Conservation (phyloP, 1,139 yeast genomes). For the Schwanniomyces etchellsii region DNA sequence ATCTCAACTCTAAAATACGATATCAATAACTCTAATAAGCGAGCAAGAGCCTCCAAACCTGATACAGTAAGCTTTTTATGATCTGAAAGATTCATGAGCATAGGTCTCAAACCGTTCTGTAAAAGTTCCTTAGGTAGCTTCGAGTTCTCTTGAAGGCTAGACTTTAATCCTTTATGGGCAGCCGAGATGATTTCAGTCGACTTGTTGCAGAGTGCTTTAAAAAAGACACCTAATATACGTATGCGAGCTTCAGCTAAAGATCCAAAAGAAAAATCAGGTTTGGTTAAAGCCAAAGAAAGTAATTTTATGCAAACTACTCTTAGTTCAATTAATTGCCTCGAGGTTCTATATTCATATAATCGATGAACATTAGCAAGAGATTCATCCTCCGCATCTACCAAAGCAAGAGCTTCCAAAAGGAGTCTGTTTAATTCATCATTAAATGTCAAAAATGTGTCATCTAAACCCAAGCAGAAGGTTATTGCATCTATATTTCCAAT, state of each 20-base stretch:
- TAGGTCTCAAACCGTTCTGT: conserved; percentile 91
- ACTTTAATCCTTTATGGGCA: conserved; percentile 81
- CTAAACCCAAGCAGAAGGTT: conserved; percentile 78
- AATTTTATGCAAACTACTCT: conserved; percentile 86
- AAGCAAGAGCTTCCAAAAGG: conserved; percentile 82
- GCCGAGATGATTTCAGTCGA: conserved; percentile 89
- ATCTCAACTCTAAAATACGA: conserved; percentile 95
- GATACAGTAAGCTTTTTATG: conserved; percentile 85
- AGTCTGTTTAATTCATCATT: conserved; percentile 84
- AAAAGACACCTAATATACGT: conserved; percentile 85
- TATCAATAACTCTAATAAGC: conserved; percentile 77
- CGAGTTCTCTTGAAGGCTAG: conserved; percentile 79
- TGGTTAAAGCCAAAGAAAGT: conserved; percentile 76
- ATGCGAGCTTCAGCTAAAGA: conserved; percentile 82
- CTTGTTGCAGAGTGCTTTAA: conserved; percentile 84
- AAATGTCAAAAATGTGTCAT: conserved; percentile 75
- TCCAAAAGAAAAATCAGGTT: conserved; percentile 69
- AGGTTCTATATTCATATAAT: conserved; percentile 78
- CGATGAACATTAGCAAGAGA: conserved; percentile 85
- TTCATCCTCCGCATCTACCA: conserved; percentile 97
- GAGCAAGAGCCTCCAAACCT: conserved; percentile 87
- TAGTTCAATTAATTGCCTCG: conserved; percentile 79
- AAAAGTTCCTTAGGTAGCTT: conserved; percentile 88
- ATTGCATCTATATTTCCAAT: conserved; percentile 97
- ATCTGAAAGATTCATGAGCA: conserved; percentile 91